Conservation (phyloP, 2,329 filamentous ascomycete genomes). For the Tolypocladium pustulatum region DNA sequence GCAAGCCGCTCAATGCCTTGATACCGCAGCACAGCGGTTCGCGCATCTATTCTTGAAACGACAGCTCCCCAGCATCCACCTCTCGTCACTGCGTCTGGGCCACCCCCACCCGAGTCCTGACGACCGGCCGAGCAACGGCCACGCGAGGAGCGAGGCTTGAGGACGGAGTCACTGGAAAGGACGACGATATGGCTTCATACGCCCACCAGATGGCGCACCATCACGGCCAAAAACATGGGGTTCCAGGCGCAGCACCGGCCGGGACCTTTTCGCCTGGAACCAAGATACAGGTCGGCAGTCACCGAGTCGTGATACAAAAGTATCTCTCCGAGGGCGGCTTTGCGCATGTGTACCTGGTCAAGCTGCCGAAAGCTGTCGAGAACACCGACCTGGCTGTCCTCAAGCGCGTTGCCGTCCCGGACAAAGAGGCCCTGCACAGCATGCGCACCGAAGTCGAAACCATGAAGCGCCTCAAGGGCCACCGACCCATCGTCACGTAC, state of each 20-base stretch:
- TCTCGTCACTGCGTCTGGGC: neutral
- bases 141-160: neutral
- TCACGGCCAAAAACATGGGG: constrained; percentile 23
- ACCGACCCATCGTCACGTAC: constrained; percentile 93
- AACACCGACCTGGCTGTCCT: constrained; percentile 75
- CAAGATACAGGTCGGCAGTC: constrained; percentile 90
- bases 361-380: constrained; percentile 65
- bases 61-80: neutral
- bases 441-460: constrained; percentile 99
- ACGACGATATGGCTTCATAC: constrained; percentile 24
- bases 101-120: neutral
- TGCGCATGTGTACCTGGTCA: constrained; percentile 95
- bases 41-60: neutral
- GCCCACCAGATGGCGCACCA: constrained; percentile 21
- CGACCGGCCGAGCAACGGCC: neutral
- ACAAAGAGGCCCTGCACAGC: constrained; percentile 85
- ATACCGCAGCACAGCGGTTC: neutral
- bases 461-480: constrained; percentile 98
- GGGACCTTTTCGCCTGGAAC: constrained; percentile 90
- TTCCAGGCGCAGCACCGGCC: constrained; percentile 42
- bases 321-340: constrained; percentile 98
- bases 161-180: neutral
- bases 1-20: neutral
- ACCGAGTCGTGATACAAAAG: constrained; percentile 89
- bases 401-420: constrained; percentile 91